Evolutionary conservation across 2,329 filamentous ascomycete genomes (phyloP), one percentile per base, ranked within the genome.

Genomic region (Hypoxylon sp.): DNA sequence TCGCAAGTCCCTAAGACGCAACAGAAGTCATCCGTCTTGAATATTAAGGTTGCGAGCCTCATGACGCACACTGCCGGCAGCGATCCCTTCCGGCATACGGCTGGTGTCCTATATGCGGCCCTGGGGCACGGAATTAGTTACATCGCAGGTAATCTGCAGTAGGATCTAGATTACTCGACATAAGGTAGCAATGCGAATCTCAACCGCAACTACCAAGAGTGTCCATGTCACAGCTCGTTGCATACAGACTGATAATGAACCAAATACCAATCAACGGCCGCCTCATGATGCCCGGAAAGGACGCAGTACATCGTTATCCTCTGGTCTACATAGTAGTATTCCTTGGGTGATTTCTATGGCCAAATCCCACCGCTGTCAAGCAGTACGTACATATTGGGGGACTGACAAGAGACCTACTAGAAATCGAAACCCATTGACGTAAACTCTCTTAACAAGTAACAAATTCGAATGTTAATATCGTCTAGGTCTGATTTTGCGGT

Each of bases 41-140:
- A 40, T 22, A 4, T 49, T 50, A n/a, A n/a, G n/a, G n/a, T 30
- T 50, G 36, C 50, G 46, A 56, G 64, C 67, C 60, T 57, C 50
- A 69, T 62, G 64, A 67, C 53, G 59, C 55, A 59, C 30, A 40
- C 14, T 64, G 20, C 49, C 32, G 55, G 26, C 38, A 26, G 59
- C 36, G 50, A 49, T 58, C 51, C 50, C n/a, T 64, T 51, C 45
- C 22, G 64, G 56, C 63, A 50, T 61, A 45, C 38, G 24, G 16
- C n/a, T 45, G 50, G 55, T 30, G 22, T 40, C 50, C 50, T 26
- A 7, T 61, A 66, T 68, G 56, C 55, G 36, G 58, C 63, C 55
- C 22, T 53, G 42, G 30, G 56, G 52, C 54, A 44, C 22, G 44
- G 16, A 45, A 46, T 32, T 33, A 57, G 18, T 40, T 46, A 33